Evolutionary conservation across 805 yeast species (phyloP), one percentile per base, ranked within the genome.

Genomic region (Limtongozyma cylindracea): DNA sequence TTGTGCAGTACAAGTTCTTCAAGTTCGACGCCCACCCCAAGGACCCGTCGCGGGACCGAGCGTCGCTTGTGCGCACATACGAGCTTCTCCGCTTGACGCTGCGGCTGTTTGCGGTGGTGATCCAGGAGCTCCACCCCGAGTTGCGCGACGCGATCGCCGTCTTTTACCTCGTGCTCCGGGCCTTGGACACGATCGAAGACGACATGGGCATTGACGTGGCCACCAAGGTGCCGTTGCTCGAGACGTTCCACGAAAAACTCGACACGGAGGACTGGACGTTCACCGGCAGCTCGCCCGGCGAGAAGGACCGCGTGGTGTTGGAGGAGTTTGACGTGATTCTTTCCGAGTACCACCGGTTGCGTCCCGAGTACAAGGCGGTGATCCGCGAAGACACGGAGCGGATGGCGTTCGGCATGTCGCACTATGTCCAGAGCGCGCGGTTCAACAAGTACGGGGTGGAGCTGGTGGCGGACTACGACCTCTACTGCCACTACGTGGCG

Each of bases 361-460:
- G 66, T 37, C 65, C 74, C 5, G 65, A 56, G 26, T 82, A 78
- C 45, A 82, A 73, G 47, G 72, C 59, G 24, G 67, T 80, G 18
- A 64, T 88, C 32, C 60, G 58, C 33, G 77, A 70, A 29, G 76
- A 80, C 33, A 68, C 93, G 21, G 32, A 51, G 25, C 56, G 70
- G 42, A 88, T 88, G 98, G 98, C 96, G 26, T 66, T 76, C 32
- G 98, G 98, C 25, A 88, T 88, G 98, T 96, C 96, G 16, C 80
- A 77, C 38, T 88, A 82, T 45, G 66, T 74, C 24, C 51, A 59
- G 34, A 67, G 71, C 37, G 88, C 72, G 23, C 58, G 69, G 29
- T 76, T 76, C 49, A 78, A 77, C 41, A 40, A 60, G 31, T 63
- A 64, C 28, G 96, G 96, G 2, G 68, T 88, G 21, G 51, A 50